These are phyloP conservation scores for Kwoniella europaea DNA, from an alignment of 768 basidiomycete species.

Conservation along the genomic window DNA sequence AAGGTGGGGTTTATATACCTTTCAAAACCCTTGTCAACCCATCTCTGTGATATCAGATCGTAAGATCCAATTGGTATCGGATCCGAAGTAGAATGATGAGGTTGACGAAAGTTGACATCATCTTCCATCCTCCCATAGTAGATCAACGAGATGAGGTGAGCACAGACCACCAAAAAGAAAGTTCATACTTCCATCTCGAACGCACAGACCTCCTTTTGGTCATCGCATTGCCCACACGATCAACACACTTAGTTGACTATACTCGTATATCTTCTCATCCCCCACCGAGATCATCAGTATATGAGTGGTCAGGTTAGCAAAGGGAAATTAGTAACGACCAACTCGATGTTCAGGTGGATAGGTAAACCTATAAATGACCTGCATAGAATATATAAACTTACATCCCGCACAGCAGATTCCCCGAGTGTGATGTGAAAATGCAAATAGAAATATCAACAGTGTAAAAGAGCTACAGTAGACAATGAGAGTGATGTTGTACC, in stretches of 20 bases:
- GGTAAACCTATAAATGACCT: constrained; percentile 2
- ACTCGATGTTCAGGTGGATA: background rate
- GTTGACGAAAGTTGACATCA: background rate
- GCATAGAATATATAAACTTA: background rate
- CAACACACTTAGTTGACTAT: background rate
- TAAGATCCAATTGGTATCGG: background rate
- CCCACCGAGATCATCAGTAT: too few relatives aligned
- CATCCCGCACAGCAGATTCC: background rate
- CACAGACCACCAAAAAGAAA: constrained; percentile 1
- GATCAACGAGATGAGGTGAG: background rate
- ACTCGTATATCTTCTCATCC: too few relatives aligned
- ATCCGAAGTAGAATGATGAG: background rate
- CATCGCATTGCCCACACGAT: background rate
- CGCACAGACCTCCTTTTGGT: constrained; percentile 5
- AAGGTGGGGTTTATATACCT: constrained; percentile 14
- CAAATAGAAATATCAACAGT: background rate
- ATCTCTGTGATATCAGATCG: background rate
- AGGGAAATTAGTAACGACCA: background rate
- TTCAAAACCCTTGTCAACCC: background rate
- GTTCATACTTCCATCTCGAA: background rate
- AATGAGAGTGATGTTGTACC: background rate
- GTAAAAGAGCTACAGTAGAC: background rate
- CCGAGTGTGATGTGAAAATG: background rate
- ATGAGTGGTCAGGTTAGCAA: background rate
- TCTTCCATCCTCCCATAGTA: background rate